phyloP scores from a whole-genome alignment of 1,284 basidiomycete species.

The Moesziomyces sp. region DNA sequence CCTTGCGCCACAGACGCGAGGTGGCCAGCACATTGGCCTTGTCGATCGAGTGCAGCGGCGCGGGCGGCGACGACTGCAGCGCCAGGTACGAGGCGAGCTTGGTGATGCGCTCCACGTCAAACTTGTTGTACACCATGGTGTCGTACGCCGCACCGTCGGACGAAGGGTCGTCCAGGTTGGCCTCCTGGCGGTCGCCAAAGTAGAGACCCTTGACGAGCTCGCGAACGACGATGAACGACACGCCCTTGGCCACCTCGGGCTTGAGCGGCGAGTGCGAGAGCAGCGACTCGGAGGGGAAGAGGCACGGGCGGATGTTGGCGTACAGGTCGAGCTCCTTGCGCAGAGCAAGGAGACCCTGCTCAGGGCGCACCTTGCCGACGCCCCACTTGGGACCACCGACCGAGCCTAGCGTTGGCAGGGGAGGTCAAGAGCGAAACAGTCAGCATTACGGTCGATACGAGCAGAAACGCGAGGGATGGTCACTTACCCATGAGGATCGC shows the following conservation, averaged over 20 bases:
- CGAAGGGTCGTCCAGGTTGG: slow-evolving; percentile 69
- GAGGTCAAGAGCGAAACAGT: slow-evolving; percentile 70
- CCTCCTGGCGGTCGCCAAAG: slow-evolving; percentile 89
- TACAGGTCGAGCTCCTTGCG: slow-evolving; percentile 94
- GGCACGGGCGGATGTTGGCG: slow-evolving; percentile 97
- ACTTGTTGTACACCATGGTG: slow-evolving; percentile 87
- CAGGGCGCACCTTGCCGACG: slow-evolving; percentile 89
- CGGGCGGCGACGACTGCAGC: slow-evolving; percentile 80
- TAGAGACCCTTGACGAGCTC: slow-evolving; percentile 80
- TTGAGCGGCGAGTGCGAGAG: slow-evolving; percentile 92
- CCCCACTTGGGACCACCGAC: slow-evolving; percentile 99
- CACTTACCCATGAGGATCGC: slow-evolving; percentile 63
- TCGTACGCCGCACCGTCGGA: slow-evolving; percentile 64
- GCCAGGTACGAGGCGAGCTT: slow-evolving; percentile 95
- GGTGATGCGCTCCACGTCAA: slow-evolving; percentile 93
- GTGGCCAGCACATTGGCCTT: slow-evolving; percentile 99
- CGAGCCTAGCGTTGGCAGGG: slow-evolving; percentile 74
- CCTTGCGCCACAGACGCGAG: slow-evolving; percentile 90
- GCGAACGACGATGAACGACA: slow-evolving; percentile 91
- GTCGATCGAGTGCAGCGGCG: slow-evolving; percentile 92
- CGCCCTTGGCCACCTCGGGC: slow-evolving; percentile 83
- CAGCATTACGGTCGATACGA: slow-evolving; percentile 71
- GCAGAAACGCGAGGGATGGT: too few relatives aligned
- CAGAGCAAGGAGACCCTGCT: slow-evolving; percentile 88
- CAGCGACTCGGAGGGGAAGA: slow-evolving; percentile 90